A percentile compares a stretch with the other conserved stretches of the same genome.
Evolutionary conservation across 805 yeast genomes (phyloP).

Genomic region (Candida gorgasii): DNA sequence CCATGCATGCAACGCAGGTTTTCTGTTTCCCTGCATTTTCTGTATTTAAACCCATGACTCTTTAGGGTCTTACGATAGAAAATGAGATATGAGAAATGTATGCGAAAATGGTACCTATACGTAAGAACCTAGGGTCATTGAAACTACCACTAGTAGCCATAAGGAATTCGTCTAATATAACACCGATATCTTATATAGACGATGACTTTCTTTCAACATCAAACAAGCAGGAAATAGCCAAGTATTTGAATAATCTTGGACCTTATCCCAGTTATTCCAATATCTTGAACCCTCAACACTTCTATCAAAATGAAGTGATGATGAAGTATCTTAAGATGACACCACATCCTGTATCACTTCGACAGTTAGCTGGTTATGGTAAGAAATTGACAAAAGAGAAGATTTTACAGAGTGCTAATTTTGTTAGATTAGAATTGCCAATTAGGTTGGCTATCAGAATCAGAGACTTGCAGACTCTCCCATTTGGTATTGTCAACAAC

Average conservation of each 20-base stretch:
- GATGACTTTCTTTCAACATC: constrained; percentile 36
- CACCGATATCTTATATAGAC: constrained; percentile 31
- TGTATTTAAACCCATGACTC: too few relatives aligned
- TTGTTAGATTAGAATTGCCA: constrained; percentile 83
- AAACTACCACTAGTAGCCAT: background rate
- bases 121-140: background rate
- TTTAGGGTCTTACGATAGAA: too few relatives aligned
- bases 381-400: constrained; percentile 73
- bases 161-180: constrained; percentile 16
- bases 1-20: too few relatives aligned
- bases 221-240: constrained; percentile 28
- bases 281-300: constrained; percentile 64
- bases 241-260: constrained; percentile 31
- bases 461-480: constrained; percentile 75
- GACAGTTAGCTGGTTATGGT: constrained; percentile 89
- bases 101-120: background rate
- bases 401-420: constrained; percentile 80
- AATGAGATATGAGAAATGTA: background rate
- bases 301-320: constrained; percentile 77
- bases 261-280: constrained; percentile 44
- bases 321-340: constrained; percentile 58
- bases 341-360: constrained; percentile 90
- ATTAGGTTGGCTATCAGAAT: constrained; percentile 80
- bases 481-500: constrained; percentile 82
- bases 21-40: too few relatives aligned